Evolutionary conservation across 306 rosid species (phyloP).

Genomic region (Ammopiptanthus mongolicus): DNA sequence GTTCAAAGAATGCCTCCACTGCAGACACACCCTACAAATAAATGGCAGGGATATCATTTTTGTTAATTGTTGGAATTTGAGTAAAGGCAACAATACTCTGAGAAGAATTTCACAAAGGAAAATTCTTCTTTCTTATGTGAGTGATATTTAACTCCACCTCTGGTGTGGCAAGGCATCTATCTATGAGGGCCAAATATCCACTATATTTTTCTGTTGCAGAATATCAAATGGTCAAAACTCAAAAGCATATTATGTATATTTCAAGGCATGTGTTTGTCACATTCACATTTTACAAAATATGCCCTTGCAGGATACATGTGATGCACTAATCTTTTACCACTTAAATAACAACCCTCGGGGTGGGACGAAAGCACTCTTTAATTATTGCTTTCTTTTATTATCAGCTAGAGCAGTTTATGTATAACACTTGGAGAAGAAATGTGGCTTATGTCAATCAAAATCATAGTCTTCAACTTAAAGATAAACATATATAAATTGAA

Average conservation of each 20-base stretch:
- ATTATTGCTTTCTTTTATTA: too few species aligned
- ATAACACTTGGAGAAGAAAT: neutral
- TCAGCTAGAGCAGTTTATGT: neutral
- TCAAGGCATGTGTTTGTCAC: neutral
- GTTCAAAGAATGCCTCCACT: slow-evolving; percentile 73
- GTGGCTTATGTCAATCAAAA: neutral
- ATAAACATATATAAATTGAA: neutral
- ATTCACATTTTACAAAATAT: neutral
- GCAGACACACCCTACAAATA: slow-evolving; percentile 82
- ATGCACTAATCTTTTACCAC: neutral
- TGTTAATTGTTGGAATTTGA: neutral
- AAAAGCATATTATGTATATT: neutral
- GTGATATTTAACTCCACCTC: too few species aligned
- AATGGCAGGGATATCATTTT: neutral
- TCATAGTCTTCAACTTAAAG: neutral
- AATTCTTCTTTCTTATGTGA: neutral
- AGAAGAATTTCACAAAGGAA: neutral
- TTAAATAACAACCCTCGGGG: too few species aligned
- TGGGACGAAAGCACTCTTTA: too few species aligned
- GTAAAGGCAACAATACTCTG: neutral
- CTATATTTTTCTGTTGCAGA: neutral
- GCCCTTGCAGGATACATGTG: neutral
- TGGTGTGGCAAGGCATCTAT: neutral
- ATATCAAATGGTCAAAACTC: neutral
- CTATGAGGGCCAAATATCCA: neutral